These are phyloP conservation scores for Bruguiera gymnorhiza DNA, from an alignment of 345 rosid genomes.

Conservation along the genomic window DNA sequence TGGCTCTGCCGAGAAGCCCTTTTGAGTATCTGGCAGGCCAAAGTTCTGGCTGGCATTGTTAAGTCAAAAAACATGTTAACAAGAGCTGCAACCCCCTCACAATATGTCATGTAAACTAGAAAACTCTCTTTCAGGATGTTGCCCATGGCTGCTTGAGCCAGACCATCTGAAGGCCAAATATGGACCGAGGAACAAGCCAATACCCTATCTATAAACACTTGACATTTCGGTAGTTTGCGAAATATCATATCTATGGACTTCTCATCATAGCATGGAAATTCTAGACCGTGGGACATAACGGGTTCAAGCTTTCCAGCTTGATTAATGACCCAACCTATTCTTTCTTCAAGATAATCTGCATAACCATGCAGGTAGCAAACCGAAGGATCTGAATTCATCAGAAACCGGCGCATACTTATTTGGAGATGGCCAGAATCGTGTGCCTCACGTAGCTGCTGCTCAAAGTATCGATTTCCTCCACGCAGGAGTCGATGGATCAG, in stretches of 20 bases:
- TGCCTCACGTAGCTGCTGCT: constrained; percentile 58
- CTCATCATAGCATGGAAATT: constrained; percentile 44
- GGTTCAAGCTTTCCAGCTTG: constrained; percentile 89
- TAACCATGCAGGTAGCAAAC: constrained; percentile 52
- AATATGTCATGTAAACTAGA: constrained; percentile 55
- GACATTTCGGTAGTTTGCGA: constrained; percentile 65
- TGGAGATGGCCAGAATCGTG: constrained; percentile 73
- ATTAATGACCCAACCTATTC: constrained; percentile 76
- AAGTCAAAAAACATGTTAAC: constrained; percentile 61
- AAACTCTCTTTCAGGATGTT: constrained; percentile 83
- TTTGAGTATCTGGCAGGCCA: constrained; percentile 64
- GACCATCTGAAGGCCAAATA: constrained; percentile 25
- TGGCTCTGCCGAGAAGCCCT: constrained; percentile 59
- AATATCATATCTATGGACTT: constrained; percentile 55
- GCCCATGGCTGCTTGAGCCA: constrained; percentile 58
- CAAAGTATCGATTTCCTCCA: constrained; percentile 69
- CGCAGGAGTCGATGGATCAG: constrained; percentile 79
- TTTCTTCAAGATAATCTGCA: constrained; percentile 66
- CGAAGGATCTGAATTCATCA: constrained; percentile 23
- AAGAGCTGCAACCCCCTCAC: constrained; percentile 53
- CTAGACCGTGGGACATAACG: constrained; percentile 37
- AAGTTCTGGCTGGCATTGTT: constrained; percentile 51
- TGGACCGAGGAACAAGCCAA: constrained; percentile 50
- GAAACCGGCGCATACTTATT: constrained; percentile 43
- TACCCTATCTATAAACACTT: constrained; percentile 55